Evolutionary conservation across 2,329 filamentous ascomycete genomes (phyloP).

Genomic region (Phialophora verrucosa): DNA sequence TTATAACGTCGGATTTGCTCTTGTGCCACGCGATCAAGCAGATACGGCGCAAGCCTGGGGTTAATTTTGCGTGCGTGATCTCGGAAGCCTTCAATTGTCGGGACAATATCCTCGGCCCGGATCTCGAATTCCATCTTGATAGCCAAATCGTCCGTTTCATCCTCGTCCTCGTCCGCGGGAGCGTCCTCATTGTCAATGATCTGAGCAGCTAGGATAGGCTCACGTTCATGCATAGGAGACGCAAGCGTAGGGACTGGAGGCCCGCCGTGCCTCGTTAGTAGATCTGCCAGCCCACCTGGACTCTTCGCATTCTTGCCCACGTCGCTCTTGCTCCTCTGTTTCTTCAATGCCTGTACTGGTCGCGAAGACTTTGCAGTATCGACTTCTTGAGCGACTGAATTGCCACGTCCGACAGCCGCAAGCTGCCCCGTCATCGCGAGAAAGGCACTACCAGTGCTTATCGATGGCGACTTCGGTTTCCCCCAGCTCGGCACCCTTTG

Average conservation of each 20-base stretch:
- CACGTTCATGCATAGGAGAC: constrained; percentile 51
- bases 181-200: constrained; percentile 44
- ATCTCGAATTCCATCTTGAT: constrained; percentile 65
- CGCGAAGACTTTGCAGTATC: constrained; percentile 43
- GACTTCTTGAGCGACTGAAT: constrained; percentile 64
- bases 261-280: constrained; percentile 64
- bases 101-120: constrained; percentile 70
- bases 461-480: constrained; percentile 48
- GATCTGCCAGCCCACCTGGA: constrained; percentile 54
- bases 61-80: constrained; percentile 75
- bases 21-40: constrained; percentile 80
- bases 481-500: constrained; percentile 49
- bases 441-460: constrained; percentile 50
- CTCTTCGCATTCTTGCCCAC: constrained; percentile 51
- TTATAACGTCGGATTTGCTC: constrained; percentile 83
- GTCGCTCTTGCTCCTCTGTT: constrained; percentile 63
- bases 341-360: constrained; percentile 39
- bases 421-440: constrained; percentile 54
- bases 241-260: constrained; percentile 63
- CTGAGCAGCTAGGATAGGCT: constrained; percentile 33
- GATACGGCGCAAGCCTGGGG: constrained; percentile 68
- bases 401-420: constrained; percentile 56
- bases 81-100: constrained; percentile 77
- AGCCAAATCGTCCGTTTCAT: constrained; percentile 44
- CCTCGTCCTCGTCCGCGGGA: constrained; percentile 52